Evolutionary conservation across 2,329 filamentous ascomycete genomes (phyloP).

Genomic region (Ophiostoma ips): DNA sequence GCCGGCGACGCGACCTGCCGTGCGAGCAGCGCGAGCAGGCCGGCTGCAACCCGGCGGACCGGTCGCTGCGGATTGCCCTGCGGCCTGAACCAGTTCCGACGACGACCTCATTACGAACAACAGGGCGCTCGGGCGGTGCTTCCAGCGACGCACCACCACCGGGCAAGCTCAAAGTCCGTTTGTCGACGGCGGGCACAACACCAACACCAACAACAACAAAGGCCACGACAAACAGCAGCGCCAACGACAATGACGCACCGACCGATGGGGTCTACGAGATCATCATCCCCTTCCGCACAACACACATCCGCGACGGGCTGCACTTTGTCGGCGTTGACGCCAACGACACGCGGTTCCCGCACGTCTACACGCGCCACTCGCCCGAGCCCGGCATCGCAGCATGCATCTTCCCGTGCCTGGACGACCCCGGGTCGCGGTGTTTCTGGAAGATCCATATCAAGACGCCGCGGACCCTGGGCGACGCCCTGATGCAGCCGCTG

Average conservation of each 20-base stretch:
- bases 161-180: constrained; percentile 10
- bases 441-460: constrained; percentile 83
- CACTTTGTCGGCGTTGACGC: constrained; percentile 82
- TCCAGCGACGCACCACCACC: background rate
- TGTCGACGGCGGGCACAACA: constrained; percentile 4
- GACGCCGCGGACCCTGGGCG: constrained; percentile 73
- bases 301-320: constrained; percentile 67
- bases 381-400: constrained; percentile 65
- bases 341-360: constrained; percentile 70
- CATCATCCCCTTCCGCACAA: constrained; percentile 62
- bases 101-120: background rate
- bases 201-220: background rate
- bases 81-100: constrained; percentile 20
- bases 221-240: background rate
- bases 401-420: constrained; percentile 85
- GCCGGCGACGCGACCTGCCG: constrained; percentile 37
- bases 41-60: constrained; percentile 42
- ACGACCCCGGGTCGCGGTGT: constrained; percentile 61
- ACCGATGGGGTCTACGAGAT: constrained; percentile 23
- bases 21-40: constrained; percentile 40
- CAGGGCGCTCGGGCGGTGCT: background rate
- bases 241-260: constrained; percentile 2
- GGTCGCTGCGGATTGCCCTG: constrained; percentile 31
- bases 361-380: constrained; percentile 78
- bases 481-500: constrained; percentile 44